phyloP scores from a whole-genome alignment of 495 filamentous ascomycete species.

The Friedmanniomyces simplex region DNA sequence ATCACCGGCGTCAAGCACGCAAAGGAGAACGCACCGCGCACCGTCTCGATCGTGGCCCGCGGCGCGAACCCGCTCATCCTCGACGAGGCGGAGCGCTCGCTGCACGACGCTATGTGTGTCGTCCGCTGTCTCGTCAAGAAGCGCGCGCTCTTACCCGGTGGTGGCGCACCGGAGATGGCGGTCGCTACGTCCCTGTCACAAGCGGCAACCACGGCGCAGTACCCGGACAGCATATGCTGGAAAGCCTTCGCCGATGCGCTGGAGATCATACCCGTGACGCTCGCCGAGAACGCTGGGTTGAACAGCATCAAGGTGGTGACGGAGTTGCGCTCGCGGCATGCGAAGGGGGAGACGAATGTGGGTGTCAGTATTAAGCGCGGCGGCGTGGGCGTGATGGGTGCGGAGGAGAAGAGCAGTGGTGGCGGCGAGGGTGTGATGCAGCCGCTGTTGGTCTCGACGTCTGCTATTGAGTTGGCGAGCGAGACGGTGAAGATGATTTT shows the following conservation, averaged over 20 bases:
- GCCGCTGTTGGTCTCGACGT: conserved; percentile 90
- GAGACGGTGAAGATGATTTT: conserved; percentile 99
- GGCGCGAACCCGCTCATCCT: conserved; percentile 92
- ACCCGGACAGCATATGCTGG: conserved; percentile 96
- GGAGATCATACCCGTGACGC: conserved; percentile 92
- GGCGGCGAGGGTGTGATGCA: conserved; percentile 80
- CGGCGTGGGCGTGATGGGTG: conserved; percentile 88
- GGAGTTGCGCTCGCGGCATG: conserved; percentile 85
- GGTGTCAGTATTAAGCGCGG: conserved; percentile 96
- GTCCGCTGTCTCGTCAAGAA: conserved; percentile 98
- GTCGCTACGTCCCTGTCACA: conserved; percentile 72
- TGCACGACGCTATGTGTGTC: conserved; percentile 96
- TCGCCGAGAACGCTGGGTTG: conserved; percentile 93
- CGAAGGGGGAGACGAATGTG: conserved; percentile 86
- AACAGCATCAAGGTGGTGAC: conserved; percentile 99
- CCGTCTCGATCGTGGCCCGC: conserved; percentile 84
- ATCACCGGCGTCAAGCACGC: conserved; percentile 76
- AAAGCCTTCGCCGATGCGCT: conserved; percentile 96
- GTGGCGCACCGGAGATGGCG: conserved; percentile 91
- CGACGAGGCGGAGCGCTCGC: conserved; percentile 88
- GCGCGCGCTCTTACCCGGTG: conserved; percentile 87
- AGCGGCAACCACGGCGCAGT: conserved; percentile 69
- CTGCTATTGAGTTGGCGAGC: conserved; percentile 88
- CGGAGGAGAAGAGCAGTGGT: conserved; percentile 85
- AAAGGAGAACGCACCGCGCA: conserved; percentile 40